Conservation (phyloP, 257 asterid species). For the Przewalskia tangutica region DNA sequence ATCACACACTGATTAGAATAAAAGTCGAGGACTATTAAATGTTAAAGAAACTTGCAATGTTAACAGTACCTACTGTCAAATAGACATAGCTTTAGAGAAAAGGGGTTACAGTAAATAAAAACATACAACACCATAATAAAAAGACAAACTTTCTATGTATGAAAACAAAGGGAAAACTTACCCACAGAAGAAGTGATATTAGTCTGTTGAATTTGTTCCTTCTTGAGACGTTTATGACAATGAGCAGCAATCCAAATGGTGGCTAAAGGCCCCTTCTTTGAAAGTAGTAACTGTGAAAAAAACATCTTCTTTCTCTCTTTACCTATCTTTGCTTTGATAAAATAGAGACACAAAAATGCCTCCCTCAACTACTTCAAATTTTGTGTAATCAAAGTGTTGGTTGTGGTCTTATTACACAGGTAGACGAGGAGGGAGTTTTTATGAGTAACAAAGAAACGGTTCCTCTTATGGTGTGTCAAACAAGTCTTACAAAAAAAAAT, state of each 20-base stretch:
- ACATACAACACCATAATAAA: neutral
- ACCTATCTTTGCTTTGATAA: constrained; percentile 1
- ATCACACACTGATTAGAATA: neutral
- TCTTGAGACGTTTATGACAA: constrained; percentile 50
- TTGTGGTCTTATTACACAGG: neutral
- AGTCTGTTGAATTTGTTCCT: constrained; percentile 48
- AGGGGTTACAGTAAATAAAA: neutral
- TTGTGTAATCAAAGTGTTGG: neutral
- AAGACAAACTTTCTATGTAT: neutral
- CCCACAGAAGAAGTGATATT: constrained; percentile 73
- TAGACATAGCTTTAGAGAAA: neutral
- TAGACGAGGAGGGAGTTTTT: neutral
- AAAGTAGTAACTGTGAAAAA: constrained; percentile 56
- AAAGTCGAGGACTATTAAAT: neutral
- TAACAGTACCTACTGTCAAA: neutral
- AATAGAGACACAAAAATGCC: neutral
- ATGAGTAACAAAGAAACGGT: neutral
- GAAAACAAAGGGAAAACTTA: constrained; percentile 15
- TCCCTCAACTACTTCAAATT: neutral
- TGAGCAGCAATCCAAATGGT: constrained; percentile 93
- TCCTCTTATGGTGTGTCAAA: neutral
- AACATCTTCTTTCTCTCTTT: constrained; percentile 34
- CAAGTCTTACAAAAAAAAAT: neutral
- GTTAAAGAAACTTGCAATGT: neutral
- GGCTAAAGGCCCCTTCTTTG: constrained; percentile 70